A percentile compares a stretch with the other conserved stretches of the same genome.
These are phyloP conservation scores for Cucurbita ficifolia DNA, from an alignment of 306 rosid genomes.

Conservation along the genomic window DNA sequence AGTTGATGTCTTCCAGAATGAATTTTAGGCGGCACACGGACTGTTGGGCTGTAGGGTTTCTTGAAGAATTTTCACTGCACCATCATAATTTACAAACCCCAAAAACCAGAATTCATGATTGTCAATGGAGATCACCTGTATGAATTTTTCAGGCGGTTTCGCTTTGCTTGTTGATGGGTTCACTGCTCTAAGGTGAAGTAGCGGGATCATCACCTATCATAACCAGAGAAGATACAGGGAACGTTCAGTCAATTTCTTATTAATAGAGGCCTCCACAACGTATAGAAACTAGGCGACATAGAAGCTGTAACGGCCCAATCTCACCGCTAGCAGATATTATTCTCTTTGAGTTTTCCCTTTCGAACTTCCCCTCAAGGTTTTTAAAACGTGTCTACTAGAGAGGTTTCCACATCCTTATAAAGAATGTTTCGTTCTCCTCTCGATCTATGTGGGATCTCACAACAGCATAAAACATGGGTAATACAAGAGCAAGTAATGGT, in stretches of 20 bases:
- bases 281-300: not conserved
- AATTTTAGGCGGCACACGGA: not conserved
- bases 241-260: not conserved
- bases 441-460: no score
- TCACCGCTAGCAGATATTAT: no score
- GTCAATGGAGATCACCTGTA: slow-evolving; percentile 65
- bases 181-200: slow-evolving; percentile 71
- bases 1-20: not conserved
- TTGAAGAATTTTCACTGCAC: slow-evolving; percentile 41
- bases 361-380: no score
- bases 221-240: not conserved
- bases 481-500: not conserved
- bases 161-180: slow-evolving; percentile 57
- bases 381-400: no score
- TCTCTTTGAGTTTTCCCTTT: no score
- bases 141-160: slow-evolving; percentile 59
- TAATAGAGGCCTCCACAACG: not conserved
- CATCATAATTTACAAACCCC: slow-evolving; percentile 74
- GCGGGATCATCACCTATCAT: slow-evolving; percentile 60
- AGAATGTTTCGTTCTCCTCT: no score
- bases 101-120: slow-evolving; percentile 92
- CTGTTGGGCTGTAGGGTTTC: slow-evolving; percentile 25
- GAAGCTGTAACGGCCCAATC: not conserved
- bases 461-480: not conserved
- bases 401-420: no score